Evolutionary conservation across 2,329 filamentous ascomycete species (phyloP).

Genomic region (Paracoccidioides lutzii): DNA sequence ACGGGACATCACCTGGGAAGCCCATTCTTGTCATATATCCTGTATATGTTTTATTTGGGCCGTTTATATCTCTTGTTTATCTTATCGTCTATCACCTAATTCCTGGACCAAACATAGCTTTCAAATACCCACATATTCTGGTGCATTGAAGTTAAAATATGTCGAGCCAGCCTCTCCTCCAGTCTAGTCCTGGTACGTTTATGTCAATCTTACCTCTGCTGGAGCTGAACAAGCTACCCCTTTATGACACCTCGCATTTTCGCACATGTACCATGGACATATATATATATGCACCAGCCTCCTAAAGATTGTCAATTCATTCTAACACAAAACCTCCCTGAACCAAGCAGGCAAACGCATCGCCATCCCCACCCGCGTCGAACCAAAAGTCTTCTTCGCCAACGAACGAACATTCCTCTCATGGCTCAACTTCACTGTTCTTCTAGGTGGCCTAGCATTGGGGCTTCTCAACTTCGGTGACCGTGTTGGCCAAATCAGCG

Average conservation of each 20-base stretch:
- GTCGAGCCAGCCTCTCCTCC: constrained; percentile 93
- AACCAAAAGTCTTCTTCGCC: constrained; percentile 99
- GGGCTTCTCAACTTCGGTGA: constrained; percentile 98
- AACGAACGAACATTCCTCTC: constrained; percentile 98
- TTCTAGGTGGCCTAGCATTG: constrained; percentile 89
- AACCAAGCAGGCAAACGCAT: constrained; percentile 74
- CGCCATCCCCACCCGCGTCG: constrained; percentile 90
- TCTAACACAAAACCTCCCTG: constrained; percentile 3
- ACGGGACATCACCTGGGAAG: too few species aligned
- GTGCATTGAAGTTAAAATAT: constrained; percentile 40
- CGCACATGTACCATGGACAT: neutral
- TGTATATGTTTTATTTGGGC: too few species aligned
- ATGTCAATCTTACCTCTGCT: neutral
- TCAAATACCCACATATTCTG: neutral
- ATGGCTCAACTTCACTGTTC: constrained; percentile 99
- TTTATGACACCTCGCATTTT: neutral
- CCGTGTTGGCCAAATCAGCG: constrained; percentile 81
- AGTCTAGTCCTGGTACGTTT: constrained; percentile 70
- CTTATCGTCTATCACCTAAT: too few species aligned
- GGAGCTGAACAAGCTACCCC: too few species aligned
- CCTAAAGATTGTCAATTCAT: too few species aligned
- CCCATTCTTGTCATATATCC: too few species aligned
- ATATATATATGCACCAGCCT: too few species aligned
- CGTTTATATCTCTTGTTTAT: too few species aligned
- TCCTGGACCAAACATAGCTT: neutral